Evolutionary conservation across 108 stramenopile genomes (phyloP).

Genomic region (Pseudonitzschia multiseries): DNA sequence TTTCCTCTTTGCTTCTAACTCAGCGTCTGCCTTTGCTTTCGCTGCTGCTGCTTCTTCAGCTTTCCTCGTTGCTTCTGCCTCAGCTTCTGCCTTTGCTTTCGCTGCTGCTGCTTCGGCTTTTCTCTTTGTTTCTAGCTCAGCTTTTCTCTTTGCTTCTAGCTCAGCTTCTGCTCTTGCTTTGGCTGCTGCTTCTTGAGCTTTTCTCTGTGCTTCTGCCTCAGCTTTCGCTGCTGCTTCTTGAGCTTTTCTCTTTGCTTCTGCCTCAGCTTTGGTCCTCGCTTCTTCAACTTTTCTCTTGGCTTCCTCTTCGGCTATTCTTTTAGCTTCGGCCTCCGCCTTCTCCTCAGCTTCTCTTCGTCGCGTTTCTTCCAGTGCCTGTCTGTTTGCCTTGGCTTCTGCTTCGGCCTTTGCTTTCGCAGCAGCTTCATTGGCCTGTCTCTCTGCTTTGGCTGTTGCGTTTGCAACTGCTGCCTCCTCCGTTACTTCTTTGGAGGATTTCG

Average conservation of each 20-base stretch:
- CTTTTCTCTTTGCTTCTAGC: no score
- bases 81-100: no score
- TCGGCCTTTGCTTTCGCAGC: neutral
- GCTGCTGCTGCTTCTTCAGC: constrained; percentile 4
- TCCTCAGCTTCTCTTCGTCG: neutral
- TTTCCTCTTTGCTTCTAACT: neutral
- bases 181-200: no score
- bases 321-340: neutral
- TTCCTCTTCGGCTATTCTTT: neutral
- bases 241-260: no score
- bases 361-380: neutral
- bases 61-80: neutral
- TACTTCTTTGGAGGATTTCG: no score
- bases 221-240: no score
- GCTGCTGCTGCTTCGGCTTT: no score
- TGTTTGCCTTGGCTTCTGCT: neutral
- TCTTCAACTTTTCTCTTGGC: neutral
- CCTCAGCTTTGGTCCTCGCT: neutral
- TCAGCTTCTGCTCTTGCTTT: no score
- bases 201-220: no score
- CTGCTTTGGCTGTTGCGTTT: neutral
- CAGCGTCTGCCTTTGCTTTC: neutral
- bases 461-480: neutral
- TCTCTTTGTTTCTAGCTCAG: no score
- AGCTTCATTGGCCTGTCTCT: neutral